Conservation (phyloP, 805 yeast species). For the Torulaspora gathmanii region DNA sequence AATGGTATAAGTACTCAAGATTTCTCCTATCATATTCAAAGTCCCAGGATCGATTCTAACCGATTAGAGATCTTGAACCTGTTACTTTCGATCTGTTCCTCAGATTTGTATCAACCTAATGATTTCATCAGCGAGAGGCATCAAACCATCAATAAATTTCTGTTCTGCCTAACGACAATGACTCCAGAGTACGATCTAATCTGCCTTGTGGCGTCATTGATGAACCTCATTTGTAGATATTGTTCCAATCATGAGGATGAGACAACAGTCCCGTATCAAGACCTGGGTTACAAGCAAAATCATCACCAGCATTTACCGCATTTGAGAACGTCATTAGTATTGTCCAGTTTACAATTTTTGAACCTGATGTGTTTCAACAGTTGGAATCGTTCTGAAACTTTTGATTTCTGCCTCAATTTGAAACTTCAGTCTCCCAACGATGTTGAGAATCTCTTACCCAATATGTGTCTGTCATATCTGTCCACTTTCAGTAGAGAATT, state of each 20-base stretch:
- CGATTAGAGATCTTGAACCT: slow-evolving; percentile 64
- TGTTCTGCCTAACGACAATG: slow-evolving; percentile 50
- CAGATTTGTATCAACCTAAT: slow-evolving; percentile 50
- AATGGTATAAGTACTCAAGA: slow-evolving; percentile 60
- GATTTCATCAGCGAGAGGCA: slow-evolving; percentile 35
- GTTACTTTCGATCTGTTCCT: slow-evolving; percentile 56
- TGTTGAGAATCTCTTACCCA: slow-evolving; percentile 46
- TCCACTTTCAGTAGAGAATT: slow-evolving; percentile 50
- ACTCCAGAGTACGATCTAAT: slow-evolving; percentile 46
- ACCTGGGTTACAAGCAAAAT: slow-evolving; percentile 14
- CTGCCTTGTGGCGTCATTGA: slow-evolving; percentile 60
- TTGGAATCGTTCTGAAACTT: slow-evolving; percentile 4
- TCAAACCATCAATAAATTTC: slow-evolving; percentile 52
- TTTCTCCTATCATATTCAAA: slow-evolving; percentile 33
- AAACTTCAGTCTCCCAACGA: slow-evolving; percentile 10
- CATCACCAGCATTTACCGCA: slow-evolving; percentile 21
- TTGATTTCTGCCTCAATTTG: slow-evolving; percentile 8
- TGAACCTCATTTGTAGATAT: slow-evolving; percentile 58
- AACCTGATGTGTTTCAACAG: slow-evolving; percentile 40
- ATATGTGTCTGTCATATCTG: slow-evolving; percentile 50
- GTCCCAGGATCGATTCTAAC: slow-evolving; percentile 50
- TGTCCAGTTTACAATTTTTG: slow-evolving; percentile 58
- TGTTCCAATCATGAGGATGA: slow-evolving; percentile 39
- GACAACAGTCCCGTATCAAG: slow-evolving; percentile 14
- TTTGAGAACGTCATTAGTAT: slow-evolving; percentile 43